Conservation (phyloP, 2,329 filamentous ascomycete species). For the Fusarium sp. region DNA sequence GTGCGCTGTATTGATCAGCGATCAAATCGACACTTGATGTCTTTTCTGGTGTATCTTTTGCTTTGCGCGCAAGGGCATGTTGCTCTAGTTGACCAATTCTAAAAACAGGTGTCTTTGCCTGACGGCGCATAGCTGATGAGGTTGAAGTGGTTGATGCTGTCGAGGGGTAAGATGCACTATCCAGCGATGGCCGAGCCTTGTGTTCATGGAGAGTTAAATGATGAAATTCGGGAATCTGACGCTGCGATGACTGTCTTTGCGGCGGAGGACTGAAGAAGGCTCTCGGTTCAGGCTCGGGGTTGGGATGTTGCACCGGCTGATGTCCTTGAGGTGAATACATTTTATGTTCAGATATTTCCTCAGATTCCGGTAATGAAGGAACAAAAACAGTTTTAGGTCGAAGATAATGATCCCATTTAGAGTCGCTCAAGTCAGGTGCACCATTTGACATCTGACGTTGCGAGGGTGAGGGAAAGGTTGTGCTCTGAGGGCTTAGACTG, state of each 20-base stretch:
- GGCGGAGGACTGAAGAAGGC: constrained; percentile 24
- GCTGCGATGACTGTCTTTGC: constrained; percentile 32
- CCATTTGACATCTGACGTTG: constrained; percentile 36
- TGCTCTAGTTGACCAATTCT: constrained; percentile 62
- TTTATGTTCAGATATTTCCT: constrained; percentile 21
- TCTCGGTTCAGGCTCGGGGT: constrained; percentile 23
- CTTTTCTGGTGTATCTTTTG: constrained; percentile 45
- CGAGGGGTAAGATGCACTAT: constrained; percentile 44
- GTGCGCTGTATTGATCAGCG: constrained; percentile 62
- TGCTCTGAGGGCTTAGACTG: constrained; percentile 35
- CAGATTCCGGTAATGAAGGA: constrained; percentile 30
- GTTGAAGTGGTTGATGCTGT: constrained; percentile 51
- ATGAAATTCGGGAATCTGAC: constrained; percentile 43
- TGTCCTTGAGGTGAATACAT: constrained; percentile 7
- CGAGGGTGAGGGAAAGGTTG: constrained; percentile 26
- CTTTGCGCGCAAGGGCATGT: constrained; percentile 38
- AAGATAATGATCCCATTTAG: constrained; percentile 47
- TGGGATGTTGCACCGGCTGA: neutral
- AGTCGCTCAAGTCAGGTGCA: constrained; percentile 45
- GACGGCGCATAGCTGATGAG: constrained; percentile 53
- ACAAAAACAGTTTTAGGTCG: constrained; percentile 40
- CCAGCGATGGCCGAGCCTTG: constrained; percentile 39
- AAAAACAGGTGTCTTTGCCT: constrained; percentile 64
- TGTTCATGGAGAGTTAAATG: constrained; percentile 40
- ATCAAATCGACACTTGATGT: constrained; percentile 60